Conservation (phyloP, 2,329 filamentous ascomycete species). For the Fusarium xyrophilum region DNA sequence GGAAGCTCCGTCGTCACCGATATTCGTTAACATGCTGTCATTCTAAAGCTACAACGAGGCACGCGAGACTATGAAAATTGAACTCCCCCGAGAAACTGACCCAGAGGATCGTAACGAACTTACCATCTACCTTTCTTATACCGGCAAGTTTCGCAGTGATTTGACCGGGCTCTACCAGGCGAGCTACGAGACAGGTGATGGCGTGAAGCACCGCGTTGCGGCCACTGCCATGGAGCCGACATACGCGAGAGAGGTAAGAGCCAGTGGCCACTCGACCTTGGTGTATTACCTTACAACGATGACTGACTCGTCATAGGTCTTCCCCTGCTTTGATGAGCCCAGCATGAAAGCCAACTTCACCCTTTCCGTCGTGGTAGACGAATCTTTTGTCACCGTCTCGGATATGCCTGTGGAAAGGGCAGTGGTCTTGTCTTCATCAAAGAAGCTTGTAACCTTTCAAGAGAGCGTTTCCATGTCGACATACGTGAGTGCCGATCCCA, state of each 20-base stretch:
- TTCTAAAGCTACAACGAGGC: neutral
- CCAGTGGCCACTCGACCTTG: too few species aligned
- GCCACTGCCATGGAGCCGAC: neutral
- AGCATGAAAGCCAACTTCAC: neutral
- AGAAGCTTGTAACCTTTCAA: neutral
- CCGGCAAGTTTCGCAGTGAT: neutral
- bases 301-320: neutral
- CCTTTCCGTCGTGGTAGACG: accelerated
- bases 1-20: accelerated
- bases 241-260: neutral
- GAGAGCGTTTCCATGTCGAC: neutral
- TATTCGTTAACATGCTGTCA: accelerated
- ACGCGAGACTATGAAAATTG: accelerated
- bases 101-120: accelerated
- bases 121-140: accelerated
- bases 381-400: neutral
- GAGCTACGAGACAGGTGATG: neutral
- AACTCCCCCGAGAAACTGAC: accelerated
- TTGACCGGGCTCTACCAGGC: neutral
- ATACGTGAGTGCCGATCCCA: accelerated
- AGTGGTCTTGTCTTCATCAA: too few species aligned
- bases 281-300: neutral
- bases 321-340: accelerated
- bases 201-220: neutral
- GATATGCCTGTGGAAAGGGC: accelerated